Conservation (phyloP, 306 rosid genomes). For the Quillaja saponaria region DNA sequence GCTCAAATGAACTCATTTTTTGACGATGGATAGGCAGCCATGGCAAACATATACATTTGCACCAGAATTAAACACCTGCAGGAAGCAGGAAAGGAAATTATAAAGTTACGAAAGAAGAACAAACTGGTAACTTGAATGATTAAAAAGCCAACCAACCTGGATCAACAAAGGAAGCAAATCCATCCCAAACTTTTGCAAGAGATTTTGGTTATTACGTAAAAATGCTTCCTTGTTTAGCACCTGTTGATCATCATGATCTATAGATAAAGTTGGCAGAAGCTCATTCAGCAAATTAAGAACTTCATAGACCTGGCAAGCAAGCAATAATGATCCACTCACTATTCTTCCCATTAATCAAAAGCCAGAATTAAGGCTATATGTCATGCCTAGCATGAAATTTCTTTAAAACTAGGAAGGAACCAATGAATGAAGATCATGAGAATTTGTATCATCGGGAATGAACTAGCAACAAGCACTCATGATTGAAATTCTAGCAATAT, state of each 20-base stretch:
- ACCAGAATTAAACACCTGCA: constrained; percentile 94
- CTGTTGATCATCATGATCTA: constrained; percentile 60
- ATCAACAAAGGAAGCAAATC: constrained; percentile 80
- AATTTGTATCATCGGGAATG: too few relatives aligned
- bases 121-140: constrained; percentile 11
- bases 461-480: too few relatives aligned
- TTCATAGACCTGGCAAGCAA: constrained; percentile 64
- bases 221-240: constrained; percentile 58
- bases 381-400: constrained; percentile 8
- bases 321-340: constrained; percentile 13
- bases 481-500: too few relatives aligned
- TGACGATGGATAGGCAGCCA: constrained; percentile 75
- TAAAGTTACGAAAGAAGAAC: constrained; percentile 15
- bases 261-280: constrained; percentile 68
- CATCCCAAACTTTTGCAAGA: constrained; percentile 70
- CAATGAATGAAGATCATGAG: not conserved
- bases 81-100: constrained; percentile 28
- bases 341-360: not conserved
- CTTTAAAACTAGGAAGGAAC: constrained; percentile 2
- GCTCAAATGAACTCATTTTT: constrained; percentile 74
- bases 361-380: constrained; percentile 4
- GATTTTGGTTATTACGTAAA: constrained; percentile 56
- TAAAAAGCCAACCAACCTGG: constrained; percentile 62
- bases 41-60: constrained; percentile 81
- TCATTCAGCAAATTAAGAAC: constrained; percentile 80